Evolutionary conservation across 2,329 filamentous ascomycete species (phyloP), one percentile per base, ranked within the genome.

Genomic region (Calycina herbarum): DNA sequence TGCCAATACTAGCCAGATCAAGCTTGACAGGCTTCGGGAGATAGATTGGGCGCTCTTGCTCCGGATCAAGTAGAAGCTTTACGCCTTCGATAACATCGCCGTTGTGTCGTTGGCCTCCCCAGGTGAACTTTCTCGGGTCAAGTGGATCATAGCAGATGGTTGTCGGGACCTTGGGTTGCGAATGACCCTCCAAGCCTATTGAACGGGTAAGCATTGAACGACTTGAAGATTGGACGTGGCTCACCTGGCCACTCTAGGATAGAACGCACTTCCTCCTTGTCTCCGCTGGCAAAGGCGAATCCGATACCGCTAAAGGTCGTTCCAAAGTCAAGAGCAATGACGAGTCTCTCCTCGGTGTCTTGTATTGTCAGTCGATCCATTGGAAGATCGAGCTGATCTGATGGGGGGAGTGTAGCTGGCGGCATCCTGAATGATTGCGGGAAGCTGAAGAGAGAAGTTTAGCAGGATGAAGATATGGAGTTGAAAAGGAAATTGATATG

Each of bases 1-100:
- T 45, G 81, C 80, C 27, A 81, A 77, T 61, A 76, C 73, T 60
- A 80, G 78, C 31, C 11, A 78, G 73, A 5, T 77, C 73, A 4
- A 78, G 73, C 8, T 66, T 63, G 1, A 59, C 56, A 11, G 24
- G 68, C 48, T 61, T 17, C 3, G 68, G 62, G 11, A 71, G 40
- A 24, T 69, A 72, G 1, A 57, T 4, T 2, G 69, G 70, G 3
- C 62, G 29, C 0, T 27, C 66, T 59, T 74, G 73, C 20, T 66
- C 60, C 1, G 72, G 71, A 31, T 75, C 73, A 1, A 75, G 67
- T 1, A 74, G 66, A 6, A 75, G 57, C 61, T 75, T 75, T 13
- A 75, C 64, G 0, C 66, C 69, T 6, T 38, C 56, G 27, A 74
- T 61, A 7, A 65, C 48, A 24, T 64, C 29, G 4, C 2, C 15